Percentiles rank a stretch among this genome's conserved stretches.
Evolutionary conservation across 768 basidiomycete genomes (phyloP).

Genomic region (Suillus tomentosus): DNA sequence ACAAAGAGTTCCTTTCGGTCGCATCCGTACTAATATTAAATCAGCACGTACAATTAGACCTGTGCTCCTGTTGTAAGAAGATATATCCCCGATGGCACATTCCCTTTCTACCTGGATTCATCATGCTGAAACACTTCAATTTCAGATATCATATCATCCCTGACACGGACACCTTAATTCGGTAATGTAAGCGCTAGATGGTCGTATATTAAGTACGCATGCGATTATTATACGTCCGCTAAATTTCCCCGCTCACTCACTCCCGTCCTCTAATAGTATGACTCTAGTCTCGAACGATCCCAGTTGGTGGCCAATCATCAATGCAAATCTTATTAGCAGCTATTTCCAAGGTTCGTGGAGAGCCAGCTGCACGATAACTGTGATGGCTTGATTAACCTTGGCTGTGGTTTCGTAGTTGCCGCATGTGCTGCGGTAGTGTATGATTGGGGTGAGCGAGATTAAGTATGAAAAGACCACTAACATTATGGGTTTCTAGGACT

Average conservation of each 20-base stretch:
- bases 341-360: background rate
- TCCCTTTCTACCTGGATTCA: too few relatives aligned
- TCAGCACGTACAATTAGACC: too few relatives aligned
- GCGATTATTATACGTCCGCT: background rate
- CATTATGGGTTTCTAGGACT: background rate
- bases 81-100: too few relatives aligned
- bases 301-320: background rate
- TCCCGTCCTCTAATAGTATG: background rate
- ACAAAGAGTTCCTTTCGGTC: too few relatives aligned
- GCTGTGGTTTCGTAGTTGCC: background rate
- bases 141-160: too few relatives aligned
- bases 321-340: background rate
- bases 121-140: too few relatives aligned
- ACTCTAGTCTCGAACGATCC: background rate
- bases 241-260: background rate
- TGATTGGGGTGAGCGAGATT: background rate
- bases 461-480: background rate
- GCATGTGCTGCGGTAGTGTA: background rate
- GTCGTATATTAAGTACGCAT: background rate
- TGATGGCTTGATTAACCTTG: background rate
- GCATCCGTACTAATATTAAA: too few relatives aligned
- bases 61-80: too few relatives aligned
- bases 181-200: background rate
- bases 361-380: background rate
- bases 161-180: background rate